phyloP scores from a whole-genome alignment of 78 protist species.

The Protostelium mycophagum region DNA sequence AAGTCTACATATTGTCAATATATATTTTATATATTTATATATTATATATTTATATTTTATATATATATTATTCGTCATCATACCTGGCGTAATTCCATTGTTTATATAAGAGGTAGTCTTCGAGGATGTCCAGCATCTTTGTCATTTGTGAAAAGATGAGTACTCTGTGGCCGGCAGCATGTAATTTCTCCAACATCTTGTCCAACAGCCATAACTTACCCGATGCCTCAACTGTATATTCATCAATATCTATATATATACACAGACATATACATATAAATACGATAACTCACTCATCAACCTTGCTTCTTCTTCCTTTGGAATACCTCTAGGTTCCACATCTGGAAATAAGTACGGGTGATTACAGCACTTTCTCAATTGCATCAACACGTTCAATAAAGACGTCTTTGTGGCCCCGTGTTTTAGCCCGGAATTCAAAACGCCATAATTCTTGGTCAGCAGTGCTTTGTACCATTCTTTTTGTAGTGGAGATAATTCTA shows the following conservation, averaged over 20 bases:
- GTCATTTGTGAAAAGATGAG: conserved; percentile 83
- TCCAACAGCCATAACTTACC: conserved; percentile 93
- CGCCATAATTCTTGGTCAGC: conserved; percentile 60
- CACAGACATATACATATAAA: background rate
- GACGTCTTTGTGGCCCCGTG: background rate
- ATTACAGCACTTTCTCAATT: conserved; percentile 79
- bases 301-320: background rate
- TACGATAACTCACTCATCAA: background rate
- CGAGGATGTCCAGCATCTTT: conserved; percentile 62
- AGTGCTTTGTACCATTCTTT: conserved; percentile 88
- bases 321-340: conserved; percentile 35
- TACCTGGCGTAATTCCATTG: conserved; percentile 43
- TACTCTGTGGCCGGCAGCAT: conserved; percentile 64
- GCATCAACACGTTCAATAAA: conserved; percentile 52
- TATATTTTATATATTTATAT: no score
- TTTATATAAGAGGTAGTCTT: conserved; percentile 35
- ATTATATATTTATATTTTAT: no score
- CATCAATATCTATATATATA: conserved; percentile 8
- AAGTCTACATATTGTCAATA: conserved; percentile 1
- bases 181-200: conserved; percentile 69
- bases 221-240: conserved; percentile 29
- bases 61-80: no score
- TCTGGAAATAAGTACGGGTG: conserved; percentile 92
- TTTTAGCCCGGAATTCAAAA: background rate
- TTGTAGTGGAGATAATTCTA: conserved; percentile 86